phyloP scores from a whole-genome alignment of 371 early-diverging fungal genomes.

The Mucor circinelloides region DNA sequence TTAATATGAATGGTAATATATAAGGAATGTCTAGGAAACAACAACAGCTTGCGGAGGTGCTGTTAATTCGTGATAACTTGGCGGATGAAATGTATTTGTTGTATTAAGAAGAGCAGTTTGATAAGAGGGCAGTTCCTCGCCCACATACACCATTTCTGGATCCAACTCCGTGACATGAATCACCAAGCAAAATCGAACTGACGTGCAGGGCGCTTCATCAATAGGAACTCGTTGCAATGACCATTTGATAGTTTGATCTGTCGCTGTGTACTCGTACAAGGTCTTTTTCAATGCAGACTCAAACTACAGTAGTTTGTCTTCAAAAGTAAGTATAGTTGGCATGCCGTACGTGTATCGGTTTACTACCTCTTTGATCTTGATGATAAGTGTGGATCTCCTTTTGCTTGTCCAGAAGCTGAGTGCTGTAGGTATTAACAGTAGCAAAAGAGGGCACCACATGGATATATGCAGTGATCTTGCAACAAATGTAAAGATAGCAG shows the following conservation, averaged over 20 bases:
- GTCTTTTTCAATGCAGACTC: constrained; percentile 37
- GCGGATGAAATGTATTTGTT: constrained; percentile 12
- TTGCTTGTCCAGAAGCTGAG: constrained; percentile 48
- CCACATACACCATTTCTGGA: constrained; percentile 15
- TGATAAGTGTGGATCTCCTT: constrained; percentile 26
- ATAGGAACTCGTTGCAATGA: constrained; percentile 22
- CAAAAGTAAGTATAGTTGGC: neutral
- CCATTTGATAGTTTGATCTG: constrained; percentile 36
- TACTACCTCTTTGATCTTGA: constrained; percentile 34
- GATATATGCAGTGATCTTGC: constrained; percentile 44
- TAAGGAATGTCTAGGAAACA: constrained; percentile 1
- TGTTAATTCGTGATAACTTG: constrained; percentile 14
- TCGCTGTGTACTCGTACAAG: constrained; percentile 38
- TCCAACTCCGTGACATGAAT: constrained; percentile 31
- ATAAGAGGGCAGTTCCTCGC: constrained; percentile 42
- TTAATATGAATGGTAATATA: constrained; percentile 1
- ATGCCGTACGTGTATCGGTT: neutral
- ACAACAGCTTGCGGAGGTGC: neutral
- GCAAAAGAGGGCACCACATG: constrained; percentile 51
- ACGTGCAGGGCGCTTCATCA: constrained; percentile 14
- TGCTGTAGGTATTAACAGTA: constrained; percentile 40
- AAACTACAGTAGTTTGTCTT: constrained; percentile 30
- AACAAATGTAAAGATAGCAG: constrained; percentile 43
- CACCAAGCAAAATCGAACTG: constrained; percentile 33
- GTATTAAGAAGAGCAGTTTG: constrained; percentile 26